Conservation (phyloP, 441 rosid species). For the Jatropha multifida region DNA sequence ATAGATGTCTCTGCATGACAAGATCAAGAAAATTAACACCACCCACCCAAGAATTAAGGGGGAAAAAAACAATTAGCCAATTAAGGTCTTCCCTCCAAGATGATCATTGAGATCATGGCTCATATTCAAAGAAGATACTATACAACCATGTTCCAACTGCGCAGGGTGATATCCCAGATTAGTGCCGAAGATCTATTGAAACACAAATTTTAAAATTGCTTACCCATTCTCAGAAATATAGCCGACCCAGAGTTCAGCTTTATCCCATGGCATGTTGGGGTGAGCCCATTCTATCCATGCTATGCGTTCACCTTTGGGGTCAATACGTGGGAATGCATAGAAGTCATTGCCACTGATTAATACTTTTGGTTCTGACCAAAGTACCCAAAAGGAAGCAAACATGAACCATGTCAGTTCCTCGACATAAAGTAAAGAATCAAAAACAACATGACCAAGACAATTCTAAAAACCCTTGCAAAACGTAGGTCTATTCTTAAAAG, state of each 20-base stretch:
- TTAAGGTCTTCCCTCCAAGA: not conserved
- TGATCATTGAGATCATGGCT: not conserved
- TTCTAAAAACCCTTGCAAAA: not conserved
- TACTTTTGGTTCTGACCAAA: slow-evolving; percentile 65
- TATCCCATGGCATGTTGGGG: slow-evolving; percentile 98
- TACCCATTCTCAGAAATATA: slow-evolving; percentile 78
- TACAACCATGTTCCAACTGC: too few species aligned
- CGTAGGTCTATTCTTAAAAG: not conserved
- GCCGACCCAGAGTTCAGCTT: slow-evolving; percentile 91
- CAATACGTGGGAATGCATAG: slow-evolving; percentile 91
- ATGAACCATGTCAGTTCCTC: slow-evolving; percentile 13
- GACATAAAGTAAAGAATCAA: not conserved
- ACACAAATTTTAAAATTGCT: slow-evolving; percentile 11
- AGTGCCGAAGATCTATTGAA: too few species aligned
- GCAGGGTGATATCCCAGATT: too few species aligned
- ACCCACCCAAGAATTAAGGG: not conserved
- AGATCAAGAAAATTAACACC: slow-evolving; percentile 24
- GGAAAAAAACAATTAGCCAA: not conserved
- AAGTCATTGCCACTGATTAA: slow-evolving; percentile 76
- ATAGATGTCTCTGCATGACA: slow-evolving; percentile 55
- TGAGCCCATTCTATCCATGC: slow-evolving; percentile 96
- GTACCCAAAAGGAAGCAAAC: slow-evolving; percentile 1
- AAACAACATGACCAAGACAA: not conserved
- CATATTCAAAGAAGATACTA: too few species aligned
- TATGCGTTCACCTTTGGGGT: slow-evolving; percentile 62